Base-by-base conservation (phyloP, 1,284 basidiomycete species). In the Papiliotrema fonsecae region DNA sequence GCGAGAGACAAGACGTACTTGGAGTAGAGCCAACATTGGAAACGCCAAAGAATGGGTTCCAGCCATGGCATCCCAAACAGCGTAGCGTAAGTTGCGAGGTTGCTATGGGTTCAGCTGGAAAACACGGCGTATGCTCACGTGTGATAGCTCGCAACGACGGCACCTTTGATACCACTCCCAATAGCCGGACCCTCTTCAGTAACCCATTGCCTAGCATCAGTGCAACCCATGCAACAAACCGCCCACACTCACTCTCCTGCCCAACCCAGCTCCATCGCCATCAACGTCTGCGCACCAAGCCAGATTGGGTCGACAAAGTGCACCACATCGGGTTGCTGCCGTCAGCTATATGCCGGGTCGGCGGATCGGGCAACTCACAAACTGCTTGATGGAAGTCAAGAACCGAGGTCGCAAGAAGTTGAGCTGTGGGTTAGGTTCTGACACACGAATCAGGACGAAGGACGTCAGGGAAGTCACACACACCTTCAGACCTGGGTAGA, bases 341-440 rank as follows among this genome's bases (percentile, higher is more conserved):
- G 24, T 54, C 42, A 52, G 50, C 18, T 5, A 16, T 4, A 25
- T 11, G 41, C 4, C 18, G 13, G 21, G 14, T 3, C 18, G 30
- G 19, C 11, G 13, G 18, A 1, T 31, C 6, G n/a, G 9, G 34
- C 14, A 18, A 45, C 61, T 50, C 32, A 69, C 67, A 46, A 74
- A 76, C 39, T 75, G 69, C 28, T 64, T 65, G 44, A 76, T 74
- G 16, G 75, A 69, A n/a, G 72, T 64, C 45, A 80, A 62, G 59
- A 81, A 80, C 36, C 75, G 73, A 1, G 78, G 79, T 1, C 79
- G 75, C 41, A 79, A 70, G 55, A 81, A 81, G 65, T 81, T 81
- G 58, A 81, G 74, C 65, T 59, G 43, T 19, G 24, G 7, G 27
- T 21, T 2, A 47, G 34, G 18, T 11, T 36, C 27, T 22, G 18